Percentiles rank a stretch among this genome's conserved stretches.
Conservation (phyloP, 352 stramenopile species). For the Phytophthora gonapodyides region DNA sequence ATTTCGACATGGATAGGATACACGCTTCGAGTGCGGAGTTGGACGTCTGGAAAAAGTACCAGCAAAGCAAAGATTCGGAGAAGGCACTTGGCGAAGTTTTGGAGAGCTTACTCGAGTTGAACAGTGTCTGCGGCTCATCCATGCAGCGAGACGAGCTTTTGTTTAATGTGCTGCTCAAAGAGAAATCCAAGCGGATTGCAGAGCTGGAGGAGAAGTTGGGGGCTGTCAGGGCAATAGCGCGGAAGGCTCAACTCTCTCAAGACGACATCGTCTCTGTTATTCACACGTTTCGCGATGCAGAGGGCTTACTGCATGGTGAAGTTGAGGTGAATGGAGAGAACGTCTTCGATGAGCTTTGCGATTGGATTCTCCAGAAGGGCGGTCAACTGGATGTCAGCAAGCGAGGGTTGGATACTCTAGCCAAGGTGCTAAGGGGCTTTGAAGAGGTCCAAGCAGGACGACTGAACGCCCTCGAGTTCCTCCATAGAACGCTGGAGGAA, state of each 20-base stretch:
- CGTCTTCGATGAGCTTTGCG: slow-evolving; percentile 31
- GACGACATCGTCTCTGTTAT: slow-evolving; percentile 54
- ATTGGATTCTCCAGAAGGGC: slow-evolving; percentile 50
- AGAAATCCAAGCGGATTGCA: slow-evolving; percentile 62
- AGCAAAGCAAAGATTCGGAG: slow-evolving; percentile 30
- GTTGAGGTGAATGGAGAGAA: slow-evolving; percentile 13
- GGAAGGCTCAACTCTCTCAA: slow-evolving; percentile 48
- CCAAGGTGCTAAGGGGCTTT: slow-evolving; percentile 32
- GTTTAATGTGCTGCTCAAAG: slow-evolving; percentile 53
- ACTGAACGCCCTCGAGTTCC: slow-evolving; percentile 27
- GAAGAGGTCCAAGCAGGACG: slow-evolving; percentile 45
- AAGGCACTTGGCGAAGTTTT: slow-evolving; percentile 23
- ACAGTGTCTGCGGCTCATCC: slow-evolving; percentile 27
- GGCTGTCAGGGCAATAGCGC: slow-evolving; percentile 49
- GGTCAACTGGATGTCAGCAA: slow-evolving; percentile 53
- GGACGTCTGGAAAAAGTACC: slow-evolving; percentile 31
- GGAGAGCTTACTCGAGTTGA: slow-evolving; percentile 15
- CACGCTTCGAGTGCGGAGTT: slow-evolving; percentile 19
- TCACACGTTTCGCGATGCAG: slow-evolving; percentile 5
- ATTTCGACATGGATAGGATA: slow-evolving; percentile 19
- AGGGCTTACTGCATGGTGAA: background rate
- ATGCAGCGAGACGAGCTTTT: slow-evolving; percentile 48
- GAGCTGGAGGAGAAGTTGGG: slow-evolving; percentile 54
- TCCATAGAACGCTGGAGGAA: slow-evolving; percentile 53
- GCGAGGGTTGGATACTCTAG: slow-evolving; percentile 37